Conservation (phyloP, 1,139 yeast genomes). For the Entelexis paramagnoliae region DNA sequence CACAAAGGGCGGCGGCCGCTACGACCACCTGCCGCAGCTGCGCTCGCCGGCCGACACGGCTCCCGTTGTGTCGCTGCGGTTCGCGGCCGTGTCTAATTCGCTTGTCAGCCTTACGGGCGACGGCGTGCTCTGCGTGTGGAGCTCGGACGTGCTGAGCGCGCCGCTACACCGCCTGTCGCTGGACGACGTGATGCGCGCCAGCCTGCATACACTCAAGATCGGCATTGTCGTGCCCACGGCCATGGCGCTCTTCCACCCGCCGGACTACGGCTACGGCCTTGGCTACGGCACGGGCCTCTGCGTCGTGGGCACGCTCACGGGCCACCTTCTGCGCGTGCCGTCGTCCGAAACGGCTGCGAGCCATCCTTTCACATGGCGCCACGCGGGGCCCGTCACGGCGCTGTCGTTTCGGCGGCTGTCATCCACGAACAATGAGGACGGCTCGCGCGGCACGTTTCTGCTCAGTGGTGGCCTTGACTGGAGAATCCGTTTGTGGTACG, state of each 20-base stretch:
- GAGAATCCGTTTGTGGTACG: conserved; percentile 37
- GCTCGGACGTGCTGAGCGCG: conserved; percentile 36
- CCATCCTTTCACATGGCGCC: conserved; percentile 27
- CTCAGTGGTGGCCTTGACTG: conserved; percentile 37
- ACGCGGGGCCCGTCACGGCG: conserved; percentile 34
- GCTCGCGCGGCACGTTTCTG: conserved; percentile 25
- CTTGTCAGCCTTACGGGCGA: conserved; percentile 39
- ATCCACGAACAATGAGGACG: conserved; percentile 28
- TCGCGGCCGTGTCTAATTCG: conserved; percentile 25
- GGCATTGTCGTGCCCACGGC: conserved; percentile 31
- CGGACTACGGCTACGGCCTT: conserved; percentile 9
- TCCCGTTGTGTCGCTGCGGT: conserved; percentile 8
- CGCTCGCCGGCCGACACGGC: conserved; percentile 29
- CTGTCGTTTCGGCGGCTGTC: conserved; percentile 30
- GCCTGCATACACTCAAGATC: conserved; percentile 33
- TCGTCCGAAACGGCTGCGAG: not conserved
- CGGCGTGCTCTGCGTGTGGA: conserved; percentile 41
- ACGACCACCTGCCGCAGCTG: conserved; percentile 29
- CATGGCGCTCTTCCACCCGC: conserved; percentile 11
- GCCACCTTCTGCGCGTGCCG: conserved; percentile 17
- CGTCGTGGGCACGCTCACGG: conserved; percentile 16
- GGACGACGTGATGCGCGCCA: conserved; percentile 41
- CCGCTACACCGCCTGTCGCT: conserved; percentile 39
- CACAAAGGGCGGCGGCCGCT: conserved; percentile 16
- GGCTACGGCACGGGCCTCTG: conserved; percentile 18